These are phyloP conservation scores for Daldinia sp. DNA, from an alignment of 2,329 filamentous ascomycete species.

Conservation along the genomic window DNA sequence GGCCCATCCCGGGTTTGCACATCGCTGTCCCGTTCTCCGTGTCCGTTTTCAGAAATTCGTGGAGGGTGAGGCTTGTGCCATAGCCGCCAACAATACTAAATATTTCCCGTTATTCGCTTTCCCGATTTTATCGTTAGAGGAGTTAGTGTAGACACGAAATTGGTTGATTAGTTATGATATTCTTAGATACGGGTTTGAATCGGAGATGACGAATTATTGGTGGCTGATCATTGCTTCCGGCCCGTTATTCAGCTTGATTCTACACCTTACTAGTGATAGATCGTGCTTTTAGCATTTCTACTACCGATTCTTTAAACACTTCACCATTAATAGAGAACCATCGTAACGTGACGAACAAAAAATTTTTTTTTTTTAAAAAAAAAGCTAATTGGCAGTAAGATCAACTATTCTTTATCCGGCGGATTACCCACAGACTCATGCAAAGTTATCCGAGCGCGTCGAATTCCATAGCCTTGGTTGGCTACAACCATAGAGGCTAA, in stretches of 20 bases:
- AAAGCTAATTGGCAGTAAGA: slow-evolving; percentile 27
- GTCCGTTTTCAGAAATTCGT: slow-evolving; percentile 35
- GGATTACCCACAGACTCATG: slow-evolving; percentile 38
- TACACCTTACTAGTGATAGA: neutral
- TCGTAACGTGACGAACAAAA: slow-evolving; percentile 25
- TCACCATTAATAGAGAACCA: neutral
- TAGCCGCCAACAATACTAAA: slow-evolving; percentile 19
- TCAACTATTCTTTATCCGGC: slow-evolving; percentile 39
- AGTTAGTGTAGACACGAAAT: slow-evolving; percentile 26
- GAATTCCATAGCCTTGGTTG: slow-evolving; percentile 34
- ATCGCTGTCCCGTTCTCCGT: slow-evolving; percentile 25
- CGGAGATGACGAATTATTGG: slow-evolving; percentile 25
- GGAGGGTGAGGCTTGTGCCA: slow-evolving; percentile 28
- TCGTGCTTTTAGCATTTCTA: slow-evolving; percentile 9
- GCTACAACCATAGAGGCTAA: slow-evolving; percentile 28
- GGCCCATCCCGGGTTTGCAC: slow-evolving; percentile 17
- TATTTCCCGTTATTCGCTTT: slow-evolving; percentile 17
- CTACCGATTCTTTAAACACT: neutral
- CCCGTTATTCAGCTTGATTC: slow-evolving; percentile 30
- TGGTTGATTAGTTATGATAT: slow-evolving; percentile 15
- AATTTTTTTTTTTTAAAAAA: no score
- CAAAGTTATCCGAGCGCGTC: slow-evolving; percentile 36
- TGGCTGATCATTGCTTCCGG: slow-evolving; percentile 24
- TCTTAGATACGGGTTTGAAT: slow-evolving; percentile 21
- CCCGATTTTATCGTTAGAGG: slow-evolving; percentile 6